Percentiles rank a stretch among this genome's conserved stretches.
These are phyloP conservation scores for Tilletiaria anomala DNA, from an alignment of 1,284 basidiomycete genomes.

Conservation along the genomic window DNA sequence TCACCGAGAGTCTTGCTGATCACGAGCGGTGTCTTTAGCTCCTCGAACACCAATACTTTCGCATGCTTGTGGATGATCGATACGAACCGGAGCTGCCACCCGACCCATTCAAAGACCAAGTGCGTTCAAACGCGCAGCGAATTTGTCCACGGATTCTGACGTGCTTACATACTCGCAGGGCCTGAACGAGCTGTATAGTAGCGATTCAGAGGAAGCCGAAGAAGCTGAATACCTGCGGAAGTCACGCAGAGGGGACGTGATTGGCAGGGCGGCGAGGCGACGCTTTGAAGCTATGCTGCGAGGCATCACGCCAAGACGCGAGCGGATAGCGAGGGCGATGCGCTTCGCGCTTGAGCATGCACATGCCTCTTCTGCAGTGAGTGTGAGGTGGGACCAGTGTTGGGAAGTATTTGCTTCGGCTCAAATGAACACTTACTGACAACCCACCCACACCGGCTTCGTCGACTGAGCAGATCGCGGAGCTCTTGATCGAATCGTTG, in stretches of 20 bases:
- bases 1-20: neutral
- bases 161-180: neutral
- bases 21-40: constrained; percentile 46
- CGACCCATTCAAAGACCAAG: constrained; percentile 72
- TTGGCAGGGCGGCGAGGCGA: constrained; percentile 62
- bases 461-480: constrained; percentile 45
- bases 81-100: constrained; percentile 46
- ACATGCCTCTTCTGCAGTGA: constrained; percentile 74
- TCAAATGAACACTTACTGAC: neutral
- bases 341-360: constrained; percentile 87
- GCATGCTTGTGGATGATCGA: constrained; percentile 54
- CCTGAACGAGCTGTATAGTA: constrained; percentile 51
- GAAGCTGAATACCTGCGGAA: constrained; percentile 64
- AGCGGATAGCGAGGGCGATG: constrained; percentile 86
- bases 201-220: constrained; percentile 83
- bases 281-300: constrained; percentile 82
- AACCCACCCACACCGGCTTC: neutral
- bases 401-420: neutral
- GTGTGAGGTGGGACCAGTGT: neutral
- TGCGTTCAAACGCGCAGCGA: constrained; percentile 37
- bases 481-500: constrained; percentile 15
- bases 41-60: constrained; percentile 66
- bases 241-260: constrained; percentile 41
- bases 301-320: constrained; percentile 65
- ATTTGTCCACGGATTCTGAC: neutral